Evolutionary conservation across 305 asterid genomes (phyloP), one percentile per base, ranked within the genome.

Genomic region (Salvia sclarea): DNA sequence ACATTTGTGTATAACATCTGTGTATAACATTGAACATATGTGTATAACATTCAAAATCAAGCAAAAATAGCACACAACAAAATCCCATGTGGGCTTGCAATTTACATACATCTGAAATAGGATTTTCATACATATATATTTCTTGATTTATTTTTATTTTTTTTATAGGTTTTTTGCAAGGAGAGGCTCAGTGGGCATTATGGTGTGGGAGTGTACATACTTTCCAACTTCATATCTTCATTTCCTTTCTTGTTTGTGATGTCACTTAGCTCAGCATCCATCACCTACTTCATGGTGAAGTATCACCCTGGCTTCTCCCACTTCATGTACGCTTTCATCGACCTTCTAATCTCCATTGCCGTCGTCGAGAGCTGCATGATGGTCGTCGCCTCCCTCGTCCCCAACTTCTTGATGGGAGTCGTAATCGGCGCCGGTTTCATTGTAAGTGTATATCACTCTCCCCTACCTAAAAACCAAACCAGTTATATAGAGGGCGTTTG

Each of bases 301-400:
- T 90, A 76, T 43, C 92, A 86, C 43, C 78, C 96, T 0, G 97
- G 98, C 58, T n/a, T 86, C 68, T 79, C 70, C 67, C 96, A 85
- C 77, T 88, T 76, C 69, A 5, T 70, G 55, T 93, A 78, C 10
- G 83, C 92, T 4, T 60, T 72, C 49, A 58, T 85, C 24, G 94
- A 81, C 71, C 92, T 93, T 16, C 62, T 83, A 0, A 24, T 85
- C 74, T 86, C 96, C 76, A 79, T 90, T 24, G 64, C 94, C 4
- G 92, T 85, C 5, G 86, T 90, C 1, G 98, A 93, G 86, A 84
- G 98, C 78, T 86, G 85, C 82, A 93, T 93, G 98, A 88, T 93
- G 96, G 92, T 90, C 8, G 90, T 93, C 61, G 97, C 97, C 12
- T 80, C 95, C 2, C n/a, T 93, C 18, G 98, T 93, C 47, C 97